A percentile compares a stretch with the other conserved stretches of the same genome.
Conservation (phyloP, 225 moss, liverwort and hornwort species). For the Physcomitrellopsis africana region DNA sequence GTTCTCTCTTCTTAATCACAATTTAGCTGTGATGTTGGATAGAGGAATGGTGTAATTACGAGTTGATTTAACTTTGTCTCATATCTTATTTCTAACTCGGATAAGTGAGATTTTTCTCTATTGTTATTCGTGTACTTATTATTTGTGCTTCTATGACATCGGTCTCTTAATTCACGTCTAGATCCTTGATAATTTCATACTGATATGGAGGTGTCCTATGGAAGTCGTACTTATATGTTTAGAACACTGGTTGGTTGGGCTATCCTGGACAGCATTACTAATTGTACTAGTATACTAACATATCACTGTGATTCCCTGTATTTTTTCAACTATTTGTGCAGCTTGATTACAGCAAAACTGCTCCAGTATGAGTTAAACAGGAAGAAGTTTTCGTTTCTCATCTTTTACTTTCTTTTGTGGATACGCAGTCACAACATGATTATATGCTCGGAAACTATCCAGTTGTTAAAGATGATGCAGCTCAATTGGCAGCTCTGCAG, state of each 20-base stretch:
- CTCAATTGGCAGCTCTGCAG: slow-evolving; percentile 87
- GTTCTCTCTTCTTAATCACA: too few species aligned
- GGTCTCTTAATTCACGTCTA: too few species aligned
- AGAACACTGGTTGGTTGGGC: background rate
- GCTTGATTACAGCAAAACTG: slow-evolving; percentile 13
- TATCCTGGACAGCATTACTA: background rate
- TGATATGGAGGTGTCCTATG: background rate
- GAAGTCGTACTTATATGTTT: background rate
- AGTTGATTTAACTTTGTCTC: background rate
- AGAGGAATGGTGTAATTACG: too few species aligned
- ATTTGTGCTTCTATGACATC: background rate
- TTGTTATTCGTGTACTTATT: background rate
- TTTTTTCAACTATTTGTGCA: slow-evolving; percentile 5
- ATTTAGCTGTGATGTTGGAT: too few species aligned
- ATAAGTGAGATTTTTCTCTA: background rate
- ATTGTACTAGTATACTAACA: background rate
- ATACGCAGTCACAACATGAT: slow-evolving; percentile 89
- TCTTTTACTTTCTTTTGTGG: slow-evolving; percentile 15
- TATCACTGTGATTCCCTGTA: background rate
- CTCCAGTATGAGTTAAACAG: slow-evolving; percentile 12
- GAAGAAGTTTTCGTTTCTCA: slow-evolving; percentile 4
- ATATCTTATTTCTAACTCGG: slow-evolving; percentile 15
- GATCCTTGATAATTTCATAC: too few species aligned
- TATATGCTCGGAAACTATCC: slow-evolving; percentile 95
- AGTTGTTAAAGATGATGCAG: slow-evolving; percentile 90